These are phyloP conservation scores for Dendrocalamus latiflorus DNA, from an alignment of 202 grass and related monocot genomes.

Conservation along the genomic window DNA sequence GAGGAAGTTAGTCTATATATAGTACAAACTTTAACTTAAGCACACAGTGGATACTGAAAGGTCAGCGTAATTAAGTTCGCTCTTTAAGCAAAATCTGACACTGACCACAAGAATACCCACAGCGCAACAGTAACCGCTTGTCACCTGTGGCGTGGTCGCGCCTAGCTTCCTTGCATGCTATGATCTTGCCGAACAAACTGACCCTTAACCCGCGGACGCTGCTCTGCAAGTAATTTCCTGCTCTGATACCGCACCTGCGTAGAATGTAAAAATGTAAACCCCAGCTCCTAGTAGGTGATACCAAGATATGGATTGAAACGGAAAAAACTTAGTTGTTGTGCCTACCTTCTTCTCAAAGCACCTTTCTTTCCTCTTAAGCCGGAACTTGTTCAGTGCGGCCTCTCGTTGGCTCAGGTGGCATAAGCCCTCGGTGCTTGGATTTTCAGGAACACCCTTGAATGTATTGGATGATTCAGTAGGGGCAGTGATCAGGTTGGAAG, in stretches of 20 bases:
- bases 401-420: constrained; percentile 48
- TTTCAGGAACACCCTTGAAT: constrained; percentile 19
- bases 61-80: not conserved
- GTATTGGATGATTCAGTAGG: constrained; percentile 26
- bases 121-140: not conserved
- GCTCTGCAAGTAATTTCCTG: constrained; percentile 86
- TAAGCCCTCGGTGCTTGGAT: constrained; percentile 19
- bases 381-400: no score
- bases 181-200: constrained; percentile 93
- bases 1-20: constrained; percentile 23
- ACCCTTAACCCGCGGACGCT: constrained; percentile 87
- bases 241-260: constrained; percentile 89
- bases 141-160: not conserved
- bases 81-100: constrained; percentile 19
- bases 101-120: not conserved
- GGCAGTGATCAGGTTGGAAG: constrained; percentile 15
- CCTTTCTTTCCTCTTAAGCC: no score
- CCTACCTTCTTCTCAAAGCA: no score
- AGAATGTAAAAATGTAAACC: constrained; percentile 23
- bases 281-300: not conserved
- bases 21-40: constrained; percentile 8
- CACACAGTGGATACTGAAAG: not conserved
- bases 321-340: no score
- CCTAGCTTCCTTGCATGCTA: constrained; percentile 40
- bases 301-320: not conserved